Percentiles rank a stretch among this genome's conserved stretches.
Evolutionary conservation across 495 filamentous ascomycete species (phyloP).

Genomic region (Penicillium cosmopolitanum): DNA sequence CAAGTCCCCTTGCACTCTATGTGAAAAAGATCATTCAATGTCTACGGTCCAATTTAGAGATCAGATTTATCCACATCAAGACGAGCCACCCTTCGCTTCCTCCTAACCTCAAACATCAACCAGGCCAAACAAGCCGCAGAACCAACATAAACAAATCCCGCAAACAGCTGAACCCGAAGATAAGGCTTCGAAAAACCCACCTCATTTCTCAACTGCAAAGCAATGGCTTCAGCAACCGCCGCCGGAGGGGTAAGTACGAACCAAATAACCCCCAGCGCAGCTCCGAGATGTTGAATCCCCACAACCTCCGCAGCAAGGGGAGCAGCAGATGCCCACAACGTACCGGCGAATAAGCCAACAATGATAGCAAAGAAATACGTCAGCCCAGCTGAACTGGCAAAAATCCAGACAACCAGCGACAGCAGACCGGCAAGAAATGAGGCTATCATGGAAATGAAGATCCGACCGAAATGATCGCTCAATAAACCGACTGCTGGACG

Average conservation of each 20-base stretch:
- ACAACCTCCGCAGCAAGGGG: constrained; percentile 53
- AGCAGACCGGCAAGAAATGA: constrained; percentile 62
- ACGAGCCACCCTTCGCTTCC: too few species aligned
- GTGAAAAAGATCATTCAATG: too few species aligned
- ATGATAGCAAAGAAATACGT: constrained; percentile 68
- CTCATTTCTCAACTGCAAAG: constrained; percentile 51
- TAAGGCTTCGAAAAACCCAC: background rate
- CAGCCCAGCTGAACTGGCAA: constrained; percentile 58
- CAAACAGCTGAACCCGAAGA: background rate
- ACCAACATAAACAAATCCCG: background rate
- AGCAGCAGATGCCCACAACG: constrained; percentile 27
- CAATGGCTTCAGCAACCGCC: constrained; percentile 67
- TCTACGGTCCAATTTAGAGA: too few species aligned
- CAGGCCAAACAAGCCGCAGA: constrained; percentile 19
- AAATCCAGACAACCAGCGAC: constrained; percentile 70
- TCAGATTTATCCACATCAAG: too few species aligned
- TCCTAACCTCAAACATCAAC: too few species aligned
- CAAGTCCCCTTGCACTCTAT: too few species aligned
- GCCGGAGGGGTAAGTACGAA: constrained; percentile 63
- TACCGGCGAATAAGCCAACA: constrained; percentile 59
- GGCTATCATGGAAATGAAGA: constrained; percentile 60
- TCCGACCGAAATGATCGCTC: constrained; percentile 65
- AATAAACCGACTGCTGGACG: constrained; percentile 68
- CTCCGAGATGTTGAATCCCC: constrained; percentile 61
- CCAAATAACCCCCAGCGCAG: constrained; percentile 67